A percentile compares a stretch with the other conserved stretches of the same genome.
Conservation (phyloP, 495 filamentous ascomycete species). For the Penicillium robsamsonii region DNA sequence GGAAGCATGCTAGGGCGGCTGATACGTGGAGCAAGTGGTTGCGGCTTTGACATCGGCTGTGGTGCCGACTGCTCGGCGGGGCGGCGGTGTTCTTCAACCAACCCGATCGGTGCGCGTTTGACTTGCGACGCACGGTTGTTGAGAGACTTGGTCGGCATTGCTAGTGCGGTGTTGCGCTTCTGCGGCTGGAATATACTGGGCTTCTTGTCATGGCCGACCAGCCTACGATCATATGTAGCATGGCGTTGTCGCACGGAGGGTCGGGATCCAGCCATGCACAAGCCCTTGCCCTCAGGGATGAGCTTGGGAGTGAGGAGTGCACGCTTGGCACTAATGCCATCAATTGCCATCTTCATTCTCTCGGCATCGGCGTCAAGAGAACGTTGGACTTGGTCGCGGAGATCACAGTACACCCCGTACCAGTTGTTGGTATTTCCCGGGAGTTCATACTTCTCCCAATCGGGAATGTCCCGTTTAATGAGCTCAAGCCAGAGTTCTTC, state of each 20-base stretch:
- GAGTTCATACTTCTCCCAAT: constrained; percentile 54
- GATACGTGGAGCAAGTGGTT: constrained; percentile 1
- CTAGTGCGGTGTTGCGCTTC: constrained; percentile 34
- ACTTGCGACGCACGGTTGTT: constrained; percentile 39
- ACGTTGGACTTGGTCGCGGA: constrained; percentile 42
- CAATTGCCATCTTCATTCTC: constrained; percentile 47
- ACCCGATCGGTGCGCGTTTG: constrained; percentile 36
- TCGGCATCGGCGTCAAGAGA: constrained; percentile 50
- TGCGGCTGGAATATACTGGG: constrained; percentile 4
- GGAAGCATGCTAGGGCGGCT: background rate
- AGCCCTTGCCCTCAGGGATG: constrained; percentile 26
- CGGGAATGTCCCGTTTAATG: constrained; percentile 65
- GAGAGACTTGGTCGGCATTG: constrained; percentile 42
- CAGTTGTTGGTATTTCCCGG: constrained; percentile 58
- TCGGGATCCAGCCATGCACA: constrained; percentile 26
- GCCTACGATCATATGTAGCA: constrained; percentile 27
- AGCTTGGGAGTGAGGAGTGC: constrained; percentile 47
- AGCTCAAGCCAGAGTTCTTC: constrained; percentile 66
- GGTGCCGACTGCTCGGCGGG: constrained; percentile 23
- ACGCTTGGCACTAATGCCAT: constrained; percentile 50
- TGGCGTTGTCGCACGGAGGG: constrained; percentile 28
- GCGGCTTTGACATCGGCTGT: constrained; percentile 3
- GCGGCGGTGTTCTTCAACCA: constrained; percentile 43
- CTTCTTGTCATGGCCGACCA: constrained; percentile 22
- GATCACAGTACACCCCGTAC: constrained; percentile 62